Percentiles rank a stretch among this genome's conserved stretches.
phyloP scores from a whole-genome alignment of 1,284 basidiomycete species.

The Sporisorium graminicola region DNA sequence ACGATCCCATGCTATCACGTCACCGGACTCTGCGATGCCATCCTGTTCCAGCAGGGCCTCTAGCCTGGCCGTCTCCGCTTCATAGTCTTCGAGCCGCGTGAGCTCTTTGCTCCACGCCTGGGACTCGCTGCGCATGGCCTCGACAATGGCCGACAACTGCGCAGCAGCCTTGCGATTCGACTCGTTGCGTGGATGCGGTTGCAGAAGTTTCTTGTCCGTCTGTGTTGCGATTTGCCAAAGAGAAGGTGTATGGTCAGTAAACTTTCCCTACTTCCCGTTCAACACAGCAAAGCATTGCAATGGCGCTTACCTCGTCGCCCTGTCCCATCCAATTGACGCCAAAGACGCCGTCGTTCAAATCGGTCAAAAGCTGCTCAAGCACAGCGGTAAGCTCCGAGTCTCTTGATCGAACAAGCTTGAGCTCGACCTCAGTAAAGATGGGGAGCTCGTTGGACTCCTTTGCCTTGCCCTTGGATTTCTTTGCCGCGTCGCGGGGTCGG shows the following conservation, averaged over 20 bases:
- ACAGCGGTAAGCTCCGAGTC: conserved; percentile 39
- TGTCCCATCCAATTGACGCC: conserved; percentile 61
- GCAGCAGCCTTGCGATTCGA: conserved; percentile 54
- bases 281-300: background rate
- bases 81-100: conserved; percentile 43
- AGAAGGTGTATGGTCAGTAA: background rate
- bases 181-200: conserved; percentile 59
- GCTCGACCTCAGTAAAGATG: conserved; percentile 47
- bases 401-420: conserved; percentile 34
- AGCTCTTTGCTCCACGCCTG: conserved; percentile 54
- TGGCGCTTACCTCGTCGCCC: conserved; percentile 17
- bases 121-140: conserved; percentile 50
- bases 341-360: conserved; percentile 59
- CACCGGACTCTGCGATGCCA: conserved; percentile 27
- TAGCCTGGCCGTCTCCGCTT: conserved; percentile 41
- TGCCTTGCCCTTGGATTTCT: conserved; percentile 39
- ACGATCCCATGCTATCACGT: conserved; percentile 41
- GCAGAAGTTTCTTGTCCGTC: conserved; percentile 20
- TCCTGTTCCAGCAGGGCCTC: conserved; percentile 35
- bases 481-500: conserved; percentile 21
- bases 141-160: conserved; percentile 48
- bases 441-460: conserved; percentile 31
- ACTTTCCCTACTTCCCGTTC: background rate
- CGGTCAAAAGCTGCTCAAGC: conserved; percentile 52
- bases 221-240: background rate